Conservation (phyloP, 306 rosid genomes). For the Trifolium dubium region DNA sequence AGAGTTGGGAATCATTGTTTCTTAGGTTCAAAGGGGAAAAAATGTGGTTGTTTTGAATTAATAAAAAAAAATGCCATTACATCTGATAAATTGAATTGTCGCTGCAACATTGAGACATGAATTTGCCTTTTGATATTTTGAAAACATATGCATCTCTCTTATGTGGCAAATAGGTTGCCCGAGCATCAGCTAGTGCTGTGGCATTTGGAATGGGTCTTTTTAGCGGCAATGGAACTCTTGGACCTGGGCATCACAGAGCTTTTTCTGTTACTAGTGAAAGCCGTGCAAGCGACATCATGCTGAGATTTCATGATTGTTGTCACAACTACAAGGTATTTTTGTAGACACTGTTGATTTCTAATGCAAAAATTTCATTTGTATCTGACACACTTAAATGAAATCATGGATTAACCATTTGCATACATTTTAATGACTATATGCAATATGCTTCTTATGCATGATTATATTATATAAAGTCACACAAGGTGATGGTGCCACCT, state of each 20-base stretch:
- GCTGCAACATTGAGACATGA: constrained; percentile 6
- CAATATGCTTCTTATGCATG: constrained; percentile 10
- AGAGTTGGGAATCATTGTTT: constrained; percentile 3
- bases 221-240: constrained; percentile 80
- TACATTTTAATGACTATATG: constrained; percentile 28
- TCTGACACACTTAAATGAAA: constrained; percentile 15
- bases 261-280: constrained; percentile 88
- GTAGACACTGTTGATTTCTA: constrained; percentile 31
- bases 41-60: constrained; percentile 5
- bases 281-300: constrained; percentile 77
- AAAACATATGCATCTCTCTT: constrained; percentile 29
- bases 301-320: constrained; percentile 84
- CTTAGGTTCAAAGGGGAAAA: background rate
- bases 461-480: constrained; percentile 19
- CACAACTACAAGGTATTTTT: constrained; percentile 76
- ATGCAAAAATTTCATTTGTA: constrained; percentile 14
- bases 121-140: background rate
- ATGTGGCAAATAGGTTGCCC: constrained; percentile 65
- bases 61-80: too few relatives aligned
- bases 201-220: constrained; percentile 97
- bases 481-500: constrained; percentile 1
- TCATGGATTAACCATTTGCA: constrained; percentile 27
- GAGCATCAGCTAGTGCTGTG: constrained; percentile 98
- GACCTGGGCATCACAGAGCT: constrained; percentile 75
- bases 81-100: too few relatives aligned